phyloP scores from a whole-genome alignment of 2,329 filamentous ascomycete genomes.

The Dactylellina leptospora region DNA sequence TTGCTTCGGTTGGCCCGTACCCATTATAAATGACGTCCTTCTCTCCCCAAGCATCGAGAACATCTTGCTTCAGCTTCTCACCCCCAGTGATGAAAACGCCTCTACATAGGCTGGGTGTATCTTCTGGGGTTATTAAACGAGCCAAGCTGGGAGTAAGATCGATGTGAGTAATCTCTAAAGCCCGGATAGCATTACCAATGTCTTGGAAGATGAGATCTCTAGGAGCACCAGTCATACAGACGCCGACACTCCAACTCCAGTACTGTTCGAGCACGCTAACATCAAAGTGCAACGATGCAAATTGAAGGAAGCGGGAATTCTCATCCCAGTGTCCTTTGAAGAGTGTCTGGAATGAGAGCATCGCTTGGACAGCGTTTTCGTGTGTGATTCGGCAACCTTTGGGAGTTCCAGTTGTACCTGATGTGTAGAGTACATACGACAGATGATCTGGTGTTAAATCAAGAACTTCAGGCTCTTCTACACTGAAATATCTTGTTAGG shows the following conservation, averaged over 20 bases:
- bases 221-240: conserved; percentile 81
- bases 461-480: conserved; percentile 54
- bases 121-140: conserved; percentile 77
- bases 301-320: conserved; percentile 84
- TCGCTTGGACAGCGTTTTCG: conserved; percentile 85
- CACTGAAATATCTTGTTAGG: conserved; percentile 55
- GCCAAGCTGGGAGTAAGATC: conserved; percentile 90
- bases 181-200: conserved; percentile 75
- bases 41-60: conserved; percentile 84
- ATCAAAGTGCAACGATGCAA: conserved; percentile 93
- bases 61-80: conserved; percentile 86
- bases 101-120: conserved; percentile 79
- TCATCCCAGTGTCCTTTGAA: conserved; percentile 78
- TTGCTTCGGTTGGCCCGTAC: conserved; percentile 87
- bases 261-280: conserved; percentile 93
- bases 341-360: conserved; percentile 83
- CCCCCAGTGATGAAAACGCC: conserved; percentile 95
- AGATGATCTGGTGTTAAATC: conserved; percentile 65
- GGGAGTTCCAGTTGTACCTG: conserved; percentile 78
- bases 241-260: conserved; percentile 92
- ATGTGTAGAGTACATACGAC: conserved; percentile 87
- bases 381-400: conserved; percentile 91
- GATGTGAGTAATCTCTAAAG: conserved; percentile 82
- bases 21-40: conserved; percentile 87
- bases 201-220: conserved; percentile 87